Evolutionary conservation across 768 basidiomycete genomes (phyloP).

Genomic region (Kwoniella sp.): DNA sequence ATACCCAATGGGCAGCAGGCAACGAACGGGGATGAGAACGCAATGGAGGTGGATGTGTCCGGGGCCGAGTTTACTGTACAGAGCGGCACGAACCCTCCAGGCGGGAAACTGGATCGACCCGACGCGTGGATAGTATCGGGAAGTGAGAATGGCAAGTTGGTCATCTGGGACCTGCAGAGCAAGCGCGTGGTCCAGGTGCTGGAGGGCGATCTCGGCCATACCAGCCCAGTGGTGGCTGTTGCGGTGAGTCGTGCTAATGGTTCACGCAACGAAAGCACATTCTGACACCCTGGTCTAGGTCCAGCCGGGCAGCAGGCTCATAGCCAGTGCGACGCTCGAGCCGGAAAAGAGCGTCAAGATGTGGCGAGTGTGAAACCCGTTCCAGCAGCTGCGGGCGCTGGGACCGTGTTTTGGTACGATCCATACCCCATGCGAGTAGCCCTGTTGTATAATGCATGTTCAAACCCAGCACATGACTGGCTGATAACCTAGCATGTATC

Average conservation of each 20-base stretch:
- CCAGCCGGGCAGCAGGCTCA: constrained; percentile 67
- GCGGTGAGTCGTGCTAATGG: constrained; percentile 55
- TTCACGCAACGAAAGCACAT: background rate
- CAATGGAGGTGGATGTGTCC: constrained; percentile 50
- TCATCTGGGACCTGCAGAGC: constrained; percentile 84
- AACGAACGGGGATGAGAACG: constrained; percentile 49
- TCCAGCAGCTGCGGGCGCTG: no score
- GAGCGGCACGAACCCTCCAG: background rate
- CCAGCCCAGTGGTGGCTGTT: constrained; percentile 74
- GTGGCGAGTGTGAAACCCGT: constrained; percentile 62
- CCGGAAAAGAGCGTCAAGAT: constrained; percentile 78
- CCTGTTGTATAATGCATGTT: no score
- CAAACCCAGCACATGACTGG: no score
- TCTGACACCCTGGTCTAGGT: constrained; percentile 53
- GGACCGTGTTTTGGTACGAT: no score
- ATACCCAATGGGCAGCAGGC: background rate
- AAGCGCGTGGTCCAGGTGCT: constrained; percentile 64
- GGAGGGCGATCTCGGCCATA: constrained; percentile 50
- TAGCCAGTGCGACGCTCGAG: constrained; percentile 86
- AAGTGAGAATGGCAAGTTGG: constrained; percentile 81
- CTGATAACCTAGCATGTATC: no score
- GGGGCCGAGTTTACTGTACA: background rate
- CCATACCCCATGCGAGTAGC: no score
- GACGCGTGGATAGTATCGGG: constrained; percentile 70
- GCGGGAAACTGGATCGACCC: background rate